Evolutionary conservation across 1,139 yeast species (phyloP).

Genomic region (Yarrowia galli): DNA sequence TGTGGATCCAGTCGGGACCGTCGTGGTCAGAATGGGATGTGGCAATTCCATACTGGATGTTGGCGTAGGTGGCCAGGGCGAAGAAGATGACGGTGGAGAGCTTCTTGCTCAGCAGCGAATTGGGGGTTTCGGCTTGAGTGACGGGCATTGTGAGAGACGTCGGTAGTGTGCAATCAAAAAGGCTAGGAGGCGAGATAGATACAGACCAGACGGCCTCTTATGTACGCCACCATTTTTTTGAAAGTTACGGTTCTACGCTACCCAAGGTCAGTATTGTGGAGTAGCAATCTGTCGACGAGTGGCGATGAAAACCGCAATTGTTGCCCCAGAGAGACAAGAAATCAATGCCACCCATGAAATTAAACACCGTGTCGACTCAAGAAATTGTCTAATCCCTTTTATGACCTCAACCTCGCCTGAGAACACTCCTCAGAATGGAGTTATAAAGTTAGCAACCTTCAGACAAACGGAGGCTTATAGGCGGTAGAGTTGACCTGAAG

Average conservation of each 20-base stretch:
- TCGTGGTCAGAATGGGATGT: slow-evolving; percentile 35
- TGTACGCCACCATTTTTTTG: slow-evolving; percentile 31
- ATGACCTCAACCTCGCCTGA: background rate
- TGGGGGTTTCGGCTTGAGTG: slow-evolving; percentile 35
- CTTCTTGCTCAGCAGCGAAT: slow-evolving; percentile 36
- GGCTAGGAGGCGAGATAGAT: background rate
- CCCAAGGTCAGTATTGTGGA: slow-evolving; percentile 24
- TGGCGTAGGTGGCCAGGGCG: slow-evolving; percentile 37
- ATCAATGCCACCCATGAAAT: background rate
- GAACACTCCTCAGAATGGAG: slow-evolving; percentile 13
- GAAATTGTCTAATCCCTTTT: background rate
- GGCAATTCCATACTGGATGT: slow-evolving; percentile 30
- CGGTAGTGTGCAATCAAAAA: background rate
- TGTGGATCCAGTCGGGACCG: slow-evolving; percentile 39
- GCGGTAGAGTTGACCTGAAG: background rate
- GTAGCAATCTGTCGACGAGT: slow-evolving; percentile 9
- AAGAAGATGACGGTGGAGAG: slow-evolving; percentile 32
- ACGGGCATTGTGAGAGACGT: slow-evolving; percentile 23
- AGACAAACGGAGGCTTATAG: slow-evolving; percentile 23
- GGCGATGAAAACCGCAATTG: background rate
- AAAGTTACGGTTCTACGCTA: slow-evolving; percentile 30
- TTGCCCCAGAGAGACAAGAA: background rate
- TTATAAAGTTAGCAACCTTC: slow-evolving; percentile 33
- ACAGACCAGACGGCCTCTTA: slow-evolving; percentile 23
- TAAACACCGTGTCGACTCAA: background rate